These are phyloP conservation scores for Cystobasidium tubakii DNA, from an alignment of 768 basidiomycete genomes.

Conservation along the genomic window DNA sequence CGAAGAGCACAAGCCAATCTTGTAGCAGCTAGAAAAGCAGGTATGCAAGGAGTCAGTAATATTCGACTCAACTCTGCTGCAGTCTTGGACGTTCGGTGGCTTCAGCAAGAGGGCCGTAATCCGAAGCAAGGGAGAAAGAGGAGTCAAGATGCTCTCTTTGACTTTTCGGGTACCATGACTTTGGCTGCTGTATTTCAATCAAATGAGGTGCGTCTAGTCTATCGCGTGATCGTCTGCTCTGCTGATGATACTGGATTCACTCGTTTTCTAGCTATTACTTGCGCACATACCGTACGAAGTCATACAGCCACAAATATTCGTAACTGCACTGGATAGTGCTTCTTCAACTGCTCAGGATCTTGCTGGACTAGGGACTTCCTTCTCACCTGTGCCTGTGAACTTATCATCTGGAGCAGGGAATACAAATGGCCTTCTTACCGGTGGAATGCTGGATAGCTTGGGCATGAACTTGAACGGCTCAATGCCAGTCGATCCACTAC, in stretches of 20 bases:
- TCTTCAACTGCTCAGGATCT: neutral
- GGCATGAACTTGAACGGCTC: neutral
- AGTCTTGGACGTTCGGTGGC: neutral
- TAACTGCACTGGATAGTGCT: neutral
- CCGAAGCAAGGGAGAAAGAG: neutral
- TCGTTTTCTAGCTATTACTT: neutral
- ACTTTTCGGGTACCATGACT: neutral
- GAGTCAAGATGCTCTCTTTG: neutral
- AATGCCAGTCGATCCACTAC: neutral
- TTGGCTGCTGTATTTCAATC: constrained; percentile 6
- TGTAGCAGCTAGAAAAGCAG: neutral
- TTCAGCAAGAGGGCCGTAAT: neutral
- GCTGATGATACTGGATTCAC: neutral
- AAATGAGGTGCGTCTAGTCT: neutral
- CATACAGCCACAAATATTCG: constrained; percentile 1
- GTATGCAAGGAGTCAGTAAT: neutral
- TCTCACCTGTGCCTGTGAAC: neutral
- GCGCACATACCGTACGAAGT: neutral
- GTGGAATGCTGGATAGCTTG: neutral
- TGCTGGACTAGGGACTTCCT: neutral
- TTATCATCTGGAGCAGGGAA: neutral
- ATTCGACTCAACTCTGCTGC: neutral
- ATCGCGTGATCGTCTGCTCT: neutral
- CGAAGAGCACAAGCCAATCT: neutral
- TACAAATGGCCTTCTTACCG: neutral